Evolutionary conservation across 2,329 filamentous ascomycete species (phyloP), one percentile per base, ranked within the genome.

Genomic region (Lecanicillium sp.): DNA sequence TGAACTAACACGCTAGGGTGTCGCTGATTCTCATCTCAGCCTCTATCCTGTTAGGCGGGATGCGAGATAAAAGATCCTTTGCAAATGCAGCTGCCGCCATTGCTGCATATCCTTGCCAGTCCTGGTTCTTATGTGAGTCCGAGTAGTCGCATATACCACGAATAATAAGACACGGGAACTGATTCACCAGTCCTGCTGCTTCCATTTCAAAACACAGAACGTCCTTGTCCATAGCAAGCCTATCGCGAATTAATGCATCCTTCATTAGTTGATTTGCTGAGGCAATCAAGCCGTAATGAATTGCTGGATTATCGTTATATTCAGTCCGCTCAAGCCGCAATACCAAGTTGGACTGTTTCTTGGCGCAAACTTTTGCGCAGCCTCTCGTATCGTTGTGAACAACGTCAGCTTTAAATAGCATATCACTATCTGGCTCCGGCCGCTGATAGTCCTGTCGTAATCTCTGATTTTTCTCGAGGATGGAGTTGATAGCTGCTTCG

Each of bases 71-170:
- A 2, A 48, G 34, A 10, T 50, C 42, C 39, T 49, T 55, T 1
- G 53, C 50, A 25, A 47, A 53, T 11, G 54, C 54, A 0, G 61
- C 61, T 0, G 62, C 60, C 0, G 52, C 49, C 1, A 49, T 47
- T 1, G 63, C 58, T 0, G 62, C 60, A 42, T 60, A 64, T 0
- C 29, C 28, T 17, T 64, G 58, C 62, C 60, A 66, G 3, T 29
- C 20, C 10, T 65, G 55, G 18, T 54, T 55, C 37, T 65, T 66
- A 38, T 65, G 60, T 0, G 51, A 56, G 40, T 67, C 63, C 3
- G 59, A 51, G 33, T 65, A 66, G 33, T 65, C 59, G 17, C 56
- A 66, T 0, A 67, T 61, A 0, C 61, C 62, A 14, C 60, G 53
- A n/a, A 68, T 58, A 0, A 60, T 50, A 0, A 66, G 39, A 22